Evolutionary conservation across 768 basidiomycete genomes (phyloP).

Genomic region (Phaffia tasmanica): DNA sequence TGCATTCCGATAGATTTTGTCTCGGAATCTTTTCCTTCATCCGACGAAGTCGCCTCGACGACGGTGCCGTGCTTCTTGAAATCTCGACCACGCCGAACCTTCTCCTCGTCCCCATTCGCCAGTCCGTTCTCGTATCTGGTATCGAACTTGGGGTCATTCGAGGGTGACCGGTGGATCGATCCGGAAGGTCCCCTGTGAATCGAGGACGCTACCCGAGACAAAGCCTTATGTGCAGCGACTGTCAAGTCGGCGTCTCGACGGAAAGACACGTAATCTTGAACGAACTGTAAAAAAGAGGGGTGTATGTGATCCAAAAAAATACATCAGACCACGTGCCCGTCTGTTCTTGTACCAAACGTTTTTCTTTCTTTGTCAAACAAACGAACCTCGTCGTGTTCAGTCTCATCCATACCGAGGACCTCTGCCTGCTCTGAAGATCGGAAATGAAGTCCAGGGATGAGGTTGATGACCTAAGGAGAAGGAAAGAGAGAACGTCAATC

Average conservation of each 20-base stretch:
- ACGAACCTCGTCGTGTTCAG: conserved; percentile 19
- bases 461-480: conserved; percentile 60
- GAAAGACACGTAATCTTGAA: conserved; percentile 13
- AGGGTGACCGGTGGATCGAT: too few relatives aligned
- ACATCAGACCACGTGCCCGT: not conserved
- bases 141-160: too few relatives aligned
- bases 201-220: not conserved
- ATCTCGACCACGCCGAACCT: conserved; percentile 16
- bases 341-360: not conserved
- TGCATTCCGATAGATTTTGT: too few relatives aligned
- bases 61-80: conserved; percentile 5
- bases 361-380: not conserved
- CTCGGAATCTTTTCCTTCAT: not conserved
- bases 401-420: conserved; percentile 70
- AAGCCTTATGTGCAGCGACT: not conserved
- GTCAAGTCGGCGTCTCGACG: conserved; percentile 18
- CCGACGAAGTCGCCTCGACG: conserved; percentile 3
- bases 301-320: not conserved
- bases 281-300: conserved; percentile 3
- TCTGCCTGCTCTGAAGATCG: conserved; percentile 45
- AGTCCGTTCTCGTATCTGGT: not conserved
- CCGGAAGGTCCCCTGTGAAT: not conserved
- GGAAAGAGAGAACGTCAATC: not conserved
- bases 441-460: conserved; percentile 62
- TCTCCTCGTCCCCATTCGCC: conserved; percentile 7